These are phyloP conservation scores for Adansonia grandidieri DNA, from an alignment of 441 rosid species.

Conservation along the genomic window DNA sequence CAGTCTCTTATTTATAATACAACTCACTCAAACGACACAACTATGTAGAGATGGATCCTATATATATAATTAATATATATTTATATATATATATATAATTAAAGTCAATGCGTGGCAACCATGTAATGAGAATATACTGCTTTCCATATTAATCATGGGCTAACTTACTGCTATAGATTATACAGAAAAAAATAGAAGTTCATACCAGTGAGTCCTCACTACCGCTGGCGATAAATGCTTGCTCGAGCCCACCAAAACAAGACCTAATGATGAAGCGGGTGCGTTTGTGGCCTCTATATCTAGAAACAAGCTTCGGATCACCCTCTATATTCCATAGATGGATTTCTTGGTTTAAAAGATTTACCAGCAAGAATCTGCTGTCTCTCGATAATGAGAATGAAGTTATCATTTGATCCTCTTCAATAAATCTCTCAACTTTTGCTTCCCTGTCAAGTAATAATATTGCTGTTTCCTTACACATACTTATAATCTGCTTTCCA, in stretches of 20 bases:
- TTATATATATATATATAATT: neutral
- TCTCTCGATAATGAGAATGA: constrained; percentile 73
- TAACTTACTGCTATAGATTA: constrained; percentile 7
- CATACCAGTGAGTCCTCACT: constrained; percentile 75
- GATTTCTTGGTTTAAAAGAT: constrained; percentile 66
- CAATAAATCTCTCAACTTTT: constrained; percentile 50
- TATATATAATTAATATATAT: neutral
- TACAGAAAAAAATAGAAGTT: constrained; percentile 9
- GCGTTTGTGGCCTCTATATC: constrained; percentile 63
- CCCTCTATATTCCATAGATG: constrained; percentile 65
- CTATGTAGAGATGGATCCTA: constrained; percentile 9
- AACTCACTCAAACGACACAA: constrained; percentile 11
- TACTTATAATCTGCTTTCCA: constrained; percentile 64
- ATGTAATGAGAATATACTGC: neutral
- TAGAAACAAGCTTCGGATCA: constrained; percentile 46
- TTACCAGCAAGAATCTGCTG: constrained; percentile 54
- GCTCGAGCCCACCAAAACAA: constrained; percentile 66
- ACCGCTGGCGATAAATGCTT: constrained; percentile 76
- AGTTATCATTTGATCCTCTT: constrained; percentile 55
- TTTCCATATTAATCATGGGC: neutral
- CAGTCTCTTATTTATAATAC: neutral
- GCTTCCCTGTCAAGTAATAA: constrained; percentile 55
- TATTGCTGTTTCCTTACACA: constrained; percentile 53
- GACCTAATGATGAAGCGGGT: constrained; percentile 61
- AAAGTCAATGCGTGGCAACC: neutral